phyloP scores from a whole-genome alignment of 306 rosid genomes.

The Amphicarpaea edgeworthii region DNA sequence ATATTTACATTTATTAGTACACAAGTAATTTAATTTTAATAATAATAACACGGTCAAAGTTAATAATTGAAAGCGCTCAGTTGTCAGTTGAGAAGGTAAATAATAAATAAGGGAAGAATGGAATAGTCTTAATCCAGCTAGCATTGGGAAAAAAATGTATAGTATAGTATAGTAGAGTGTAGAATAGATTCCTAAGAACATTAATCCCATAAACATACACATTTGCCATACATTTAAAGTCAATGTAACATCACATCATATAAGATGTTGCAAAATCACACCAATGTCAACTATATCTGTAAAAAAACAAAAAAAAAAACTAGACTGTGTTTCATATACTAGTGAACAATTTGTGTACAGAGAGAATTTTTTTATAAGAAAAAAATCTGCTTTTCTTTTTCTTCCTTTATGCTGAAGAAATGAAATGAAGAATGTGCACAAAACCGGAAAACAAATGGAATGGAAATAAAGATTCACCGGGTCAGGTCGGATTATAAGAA shows the following conservation, averaged over 20 bases:
- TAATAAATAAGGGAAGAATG: constrained; percentile 16
- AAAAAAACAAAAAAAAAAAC: neutral
- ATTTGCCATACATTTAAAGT: neutral
- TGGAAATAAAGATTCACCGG: constrained; percentile 23
- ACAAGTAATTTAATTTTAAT: neutral
- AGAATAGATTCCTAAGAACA: constrained; percentile 2
- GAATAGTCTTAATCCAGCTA: neutral
- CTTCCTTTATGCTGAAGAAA: neutral
- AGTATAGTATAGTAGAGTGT: too few species aligned
- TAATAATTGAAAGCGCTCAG: neutral
- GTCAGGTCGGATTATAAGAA: neutral
- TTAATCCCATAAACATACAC: neutral
- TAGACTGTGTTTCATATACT: constrained; percentile 38
- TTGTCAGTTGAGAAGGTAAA: neutral
- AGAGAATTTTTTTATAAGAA: constrained; percentile 11
- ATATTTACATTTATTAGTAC: neutral
- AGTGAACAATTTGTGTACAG: constrained; percentile 52
- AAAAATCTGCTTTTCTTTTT: neutral
- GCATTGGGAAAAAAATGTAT: neutral
- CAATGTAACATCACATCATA: neutral
- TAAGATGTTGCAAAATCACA: constrained; percentile 17
- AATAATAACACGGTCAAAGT: neutral
- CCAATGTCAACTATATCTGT: constrained; percentile 36
- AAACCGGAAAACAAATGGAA: neutral
- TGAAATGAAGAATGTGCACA: constrained; percentile 38